Conservation (phyloP, 2,329 filamentous ascomycete genomes). For the Colletotrichum sp. region DNA sequence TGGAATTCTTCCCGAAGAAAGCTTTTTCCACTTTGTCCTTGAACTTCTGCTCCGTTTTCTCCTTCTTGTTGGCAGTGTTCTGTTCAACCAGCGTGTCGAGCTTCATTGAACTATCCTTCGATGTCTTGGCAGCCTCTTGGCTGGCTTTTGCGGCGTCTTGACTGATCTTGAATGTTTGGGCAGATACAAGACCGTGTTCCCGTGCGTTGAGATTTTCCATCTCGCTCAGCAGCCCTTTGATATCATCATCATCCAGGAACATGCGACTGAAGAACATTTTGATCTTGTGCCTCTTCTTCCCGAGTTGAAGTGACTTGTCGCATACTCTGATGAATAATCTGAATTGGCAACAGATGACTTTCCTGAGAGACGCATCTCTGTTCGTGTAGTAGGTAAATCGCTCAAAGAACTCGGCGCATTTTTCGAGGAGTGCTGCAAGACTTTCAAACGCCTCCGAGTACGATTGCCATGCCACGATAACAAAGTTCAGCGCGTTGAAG, state of each 20-base stretch:
- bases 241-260: conserved; percentile 38
- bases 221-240: conserved; percentile 32
- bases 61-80: conserved; percentile 28
- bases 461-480: conserved; percentile 37
- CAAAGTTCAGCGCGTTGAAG: conserved; percentile 40
- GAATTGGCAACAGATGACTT: conserved; percentile 37
- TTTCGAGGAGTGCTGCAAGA: conserved; percentile 33
- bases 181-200: conserved; percentile 34
- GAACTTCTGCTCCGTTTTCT: conserved; percentile 31
- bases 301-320: conserved; percentile 32
- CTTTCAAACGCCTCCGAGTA: conserved; percentile 39
- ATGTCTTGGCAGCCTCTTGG: not conserved
- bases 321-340: conserved; percentile 39
- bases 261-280: conserved; percentile 34
- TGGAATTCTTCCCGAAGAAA: not conserved
- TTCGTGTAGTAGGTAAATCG: conserved; percentile 34
- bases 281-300: conserved; percentile 31
- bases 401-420: conserved; percentile 37
- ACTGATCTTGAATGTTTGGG: conserved; percentile 36
- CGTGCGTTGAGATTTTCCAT: conserved; percentile 37
- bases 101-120: not conserved
- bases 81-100: not conserved
- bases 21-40: not conserved
- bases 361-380: conserved; percentile 35
- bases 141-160: conserved; percentile 29